Conservation (phyloP, 768 basidiomycete genomes). For the Rhizopogon vinicolor region DNA sequence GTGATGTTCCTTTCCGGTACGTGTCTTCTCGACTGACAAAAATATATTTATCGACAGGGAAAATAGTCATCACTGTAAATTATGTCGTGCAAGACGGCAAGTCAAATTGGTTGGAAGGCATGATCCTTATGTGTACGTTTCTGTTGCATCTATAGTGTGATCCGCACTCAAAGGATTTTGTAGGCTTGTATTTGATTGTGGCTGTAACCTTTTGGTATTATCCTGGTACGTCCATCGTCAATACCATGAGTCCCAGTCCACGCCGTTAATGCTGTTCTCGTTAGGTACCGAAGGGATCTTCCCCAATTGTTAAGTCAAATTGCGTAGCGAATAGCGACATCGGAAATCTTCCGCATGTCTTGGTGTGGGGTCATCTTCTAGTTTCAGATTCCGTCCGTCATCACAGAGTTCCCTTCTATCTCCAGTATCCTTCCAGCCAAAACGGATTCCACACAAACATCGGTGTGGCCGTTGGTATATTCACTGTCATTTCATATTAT, state of each 20-base stretch:
- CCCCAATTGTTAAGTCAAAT: background rate
- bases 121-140: constrained; percentile 60
- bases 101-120: constrained; percentile 89
- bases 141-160: background rate
- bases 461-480: no score
- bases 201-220: constrained; percentile 53
- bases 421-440: no score
- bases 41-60: background rate
- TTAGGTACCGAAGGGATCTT: background rate
- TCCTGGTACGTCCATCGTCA: constrained; percentile 29
- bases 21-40: background rate
- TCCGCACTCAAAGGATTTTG: background rate
- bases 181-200: constrained; percentile 55
- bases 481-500: no score
- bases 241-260: background rate
- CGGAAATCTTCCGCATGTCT: no score
- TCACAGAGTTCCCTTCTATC: no score
- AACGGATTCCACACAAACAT: no score
- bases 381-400: no score
- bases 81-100: constrained; percentile 83
- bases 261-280: background rate
- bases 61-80: constrained; percentile 72
- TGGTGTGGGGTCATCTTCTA: no score
- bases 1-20: constrained; percentile 15
- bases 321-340: no score